Base-by-base conservation (phyloP, 768 basidiomycete genomes). In the Termitomyces sp. region DNA sequence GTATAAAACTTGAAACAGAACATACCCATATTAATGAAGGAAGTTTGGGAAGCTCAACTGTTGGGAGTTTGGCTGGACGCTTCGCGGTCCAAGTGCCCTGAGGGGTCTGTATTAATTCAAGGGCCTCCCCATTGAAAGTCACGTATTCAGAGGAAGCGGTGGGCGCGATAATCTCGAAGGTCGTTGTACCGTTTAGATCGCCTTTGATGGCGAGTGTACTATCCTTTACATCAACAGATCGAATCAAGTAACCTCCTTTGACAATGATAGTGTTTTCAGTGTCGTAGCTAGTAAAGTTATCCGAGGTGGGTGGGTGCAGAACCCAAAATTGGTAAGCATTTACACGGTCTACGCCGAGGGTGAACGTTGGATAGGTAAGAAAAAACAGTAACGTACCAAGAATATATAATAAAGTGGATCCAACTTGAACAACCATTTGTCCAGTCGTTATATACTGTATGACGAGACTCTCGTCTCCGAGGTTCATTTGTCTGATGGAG, bases 311-410 rank as follows among this genome's bases (percentile, higher is more conserved):
- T 1, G 74, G 78, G 54, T 80, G 73, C 58, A 80, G 67, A 32
- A 79, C 73, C 80, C 80, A 81, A 65, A 79, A 80, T 55, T 79
- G 70, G 57, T 81, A 81, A 5, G 80, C 80, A 35, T 72, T 78
- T 41, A 68, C 66, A 38, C 78, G 79, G 62, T 82, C 80, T 80
- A 52, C 26, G 35, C 14, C 52, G 13, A 35, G 8, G 9, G 35
- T n/a, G 11, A 43, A n/a, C 26, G 16, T 35, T 30, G 16, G 28
- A 41, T 14, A 5, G 14, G 20, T 32, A 20, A 3, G 32, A 3
- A 10, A 40, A 20, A 33, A 51, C 70, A 7, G 44, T 38, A 13
- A 49, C 72, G 56, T 51, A 76, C 80, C 80, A 47, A 81, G 61
- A 48, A 80, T 75, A 53, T 79, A 81, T 14, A 81, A 54, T 5